These are phyloP conservation scores for Clonostachys byssicola DNA, from an alignment of 2,329 filamentous ascomycete species.

Conservation along the genomic window DNA sequence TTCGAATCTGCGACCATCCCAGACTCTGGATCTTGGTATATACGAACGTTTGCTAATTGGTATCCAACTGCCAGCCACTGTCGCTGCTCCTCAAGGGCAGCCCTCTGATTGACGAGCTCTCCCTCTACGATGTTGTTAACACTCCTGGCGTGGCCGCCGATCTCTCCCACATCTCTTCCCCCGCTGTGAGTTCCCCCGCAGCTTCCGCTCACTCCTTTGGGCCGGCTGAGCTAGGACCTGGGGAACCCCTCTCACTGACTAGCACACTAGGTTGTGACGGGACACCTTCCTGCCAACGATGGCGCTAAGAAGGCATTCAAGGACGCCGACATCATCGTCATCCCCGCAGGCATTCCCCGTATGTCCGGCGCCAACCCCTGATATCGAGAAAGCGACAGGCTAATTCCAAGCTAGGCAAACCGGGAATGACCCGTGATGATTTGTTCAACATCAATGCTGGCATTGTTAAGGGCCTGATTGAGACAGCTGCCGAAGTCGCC, in stretches of 20 bases:
- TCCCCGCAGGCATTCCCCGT: conserved; percentile 97
- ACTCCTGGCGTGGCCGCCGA: conserved; percentile 94
- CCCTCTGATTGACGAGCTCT: conserved; percentile 84
- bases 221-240: neutral
- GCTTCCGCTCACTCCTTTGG: neutral
- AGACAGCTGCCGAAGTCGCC: conserved; percentile 80
- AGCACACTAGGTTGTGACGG: conserved; percentile 68
- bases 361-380: conserved; percentile 26
- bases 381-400: conserved; percentile 7
- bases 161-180: conserved; percentile 93
- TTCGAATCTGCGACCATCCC: neutral
- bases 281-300: conserved; percentile 82
- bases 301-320: conserved; percentile 86
- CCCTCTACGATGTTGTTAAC: conserved; percentile 99
- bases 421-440: conserved; percentile 98
- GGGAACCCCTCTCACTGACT: conserved; percentile 17
- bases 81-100: conserved; percentile 93
- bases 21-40: conserved; percentile 2
- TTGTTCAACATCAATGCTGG: conserved; percentile 99
- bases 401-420: conserved; percentile 66
- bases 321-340: conserved; percentile 92
- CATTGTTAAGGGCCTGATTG: conserved; percentile 91
- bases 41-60: neutral
- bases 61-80: conserved; percentile 61
- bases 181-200: conserved; percentile 53